Evolutionary conservation across 2,329 filamentous ascomycete genomes (phyloP), one percentile per base, ranked within the genome.

Genomic region (Pestalotiopsis fici): DNA sequence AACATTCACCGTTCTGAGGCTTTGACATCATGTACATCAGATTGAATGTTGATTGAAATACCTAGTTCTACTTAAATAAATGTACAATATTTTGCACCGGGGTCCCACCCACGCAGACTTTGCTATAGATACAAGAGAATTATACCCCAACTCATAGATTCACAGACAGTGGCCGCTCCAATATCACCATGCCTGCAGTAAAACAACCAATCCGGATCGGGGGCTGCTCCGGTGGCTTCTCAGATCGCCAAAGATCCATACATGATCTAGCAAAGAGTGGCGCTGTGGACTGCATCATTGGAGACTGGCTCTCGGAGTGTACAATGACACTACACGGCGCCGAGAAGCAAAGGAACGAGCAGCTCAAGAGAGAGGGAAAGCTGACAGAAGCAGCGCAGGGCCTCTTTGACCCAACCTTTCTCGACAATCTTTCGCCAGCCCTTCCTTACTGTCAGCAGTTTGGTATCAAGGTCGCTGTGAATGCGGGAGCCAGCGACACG

Each of bases 191-290:
- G 59, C 27, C 43, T 50, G 43, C 43, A 50, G 18, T 50, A 15
- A 23, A 50, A 7, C 43, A 50, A 21, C 71, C 75, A 4, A 71
- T 78, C 43, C 73, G 75, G 35, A 74, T 78, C 23, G 76, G 70
- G 4, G 75, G 75, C 4, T 73, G 73, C 60, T 76, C 74, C 1
- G 76, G 76, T 13, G 75, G 74, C 9, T 76, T 78, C 69, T 72
- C 72, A 25, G 70, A 76, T 65, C 71, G 72, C 74, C 78, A 74
- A 75, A 80, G 65, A 61, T 73, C 74, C 66, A 76, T 76, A 21
- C 60, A 56, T 47, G 67, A 69, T 18, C 68, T 76, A 0, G 74
- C 74, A 5, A 67, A 60, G 11, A 69, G 75, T 57, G 66, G 67
- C 4, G 69, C 69, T 23, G 64, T 71, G 18, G 69, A 72, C 27